These are phyloP conservation scores for Dioscorea alata DNA, from an alignment of 106 monocot species.

Conservation along the genomic window DNA sequence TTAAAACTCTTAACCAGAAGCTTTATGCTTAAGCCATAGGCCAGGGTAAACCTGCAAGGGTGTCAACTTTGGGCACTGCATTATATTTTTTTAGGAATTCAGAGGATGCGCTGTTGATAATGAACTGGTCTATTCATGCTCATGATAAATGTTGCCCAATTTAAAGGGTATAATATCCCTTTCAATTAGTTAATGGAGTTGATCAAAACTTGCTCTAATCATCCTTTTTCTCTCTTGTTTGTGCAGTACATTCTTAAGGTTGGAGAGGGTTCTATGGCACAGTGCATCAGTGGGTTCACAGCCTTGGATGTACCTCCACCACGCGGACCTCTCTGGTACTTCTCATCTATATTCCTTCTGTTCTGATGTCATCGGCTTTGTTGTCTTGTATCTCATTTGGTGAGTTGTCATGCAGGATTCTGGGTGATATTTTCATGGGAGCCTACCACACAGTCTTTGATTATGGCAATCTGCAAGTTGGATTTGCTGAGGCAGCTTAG, in stretches of 20 bases:
- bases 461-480: conserved; percentile 18
- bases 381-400: background rate
- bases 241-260: conserved; percentile 37
- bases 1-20: no score
- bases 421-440: conserved; percentile 34
- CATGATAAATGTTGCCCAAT: background rate
- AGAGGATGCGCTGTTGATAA: background rate
- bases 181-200: background rate
- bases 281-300: conserved; percentile 43
- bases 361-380: background rate
- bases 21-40: no score
- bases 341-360: background rate
- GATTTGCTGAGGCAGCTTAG: conserved; percentile 27
- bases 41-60: no score
- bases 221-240: background rate
- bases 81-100: background rate
- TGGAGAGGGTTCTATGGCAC: conserved; percentile 19
- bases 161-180: background rate
- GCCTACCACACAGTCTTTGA: conserved; percentile 32
- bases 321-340: conserved; percentile 36
- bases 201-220: background rate
- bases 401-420: conserved; percentile 12
- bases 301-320: conserved; percentile 43
- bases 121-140: background rate
- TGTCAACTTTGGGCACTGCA: background rate